Evolutionary conservation across 202 grass and related monocot genomes (phyloP), one percentile per base, ranked within the genome.

Genomic region (Zoysia matrella): DNA sequence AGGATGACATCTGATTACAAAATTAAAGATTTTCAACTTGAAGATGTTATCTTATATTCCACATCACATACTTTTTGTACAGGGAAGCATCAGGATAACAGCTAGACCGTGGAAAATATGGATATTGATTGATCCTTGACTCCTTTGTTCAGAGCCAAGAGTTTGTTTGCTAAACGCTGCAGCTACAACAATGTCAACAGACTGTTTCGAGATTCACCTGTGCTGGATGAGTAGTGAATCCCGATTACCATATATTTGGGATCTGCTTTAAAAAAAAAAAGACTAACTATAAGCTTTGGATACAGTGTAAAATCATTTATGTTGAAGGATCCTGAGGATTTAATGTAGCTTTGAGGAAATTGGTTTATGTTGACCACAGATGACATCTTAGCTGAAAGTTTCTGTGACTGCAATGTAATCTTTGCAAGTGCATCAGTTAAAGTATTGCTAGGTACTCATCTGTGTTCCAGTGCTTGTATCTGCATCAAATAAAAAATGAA

Each of bases 1-100:
- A 63, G 0, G 13, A 77, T 77, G 77, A 52, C 0, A 0, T 60
- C 8, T 72, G 57, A 5, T 72, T 40, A 51, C 41, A 40, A 60
- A 42, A 14, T 63, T 39, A 5, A 41, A 68, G 66, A 54, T 52
- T 42, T 71, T 58, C 10, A 57, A 80, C 71, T 58, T 51, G 8
- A 84, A 14, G 50, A 65, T 81, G 73, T 43, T 78, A 67, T 10
- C 57, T 2, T 14, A 54, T 75, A 66, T 54, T 51, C 67, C 65
- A 3, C 67, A 64, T 54, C 62, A 7, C 71, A 47, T 79, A 41
- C 2, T 62, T 79, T 54, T 10, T 52, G 10, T 52, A 52, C 51
- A 15, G 52, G 22, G 22, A 22, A 22, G 22, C 22, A 22, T 22
- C 22, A 22, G 22, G 22, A 62, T 85, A 58, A 67, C 41, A 72